A percentile compares a stretch with the other conserved stretches of the same genome.
Conservation (phyloP, 2,329 filamentous ascomycete genomes). For the Boeremia exigua region DNA sequence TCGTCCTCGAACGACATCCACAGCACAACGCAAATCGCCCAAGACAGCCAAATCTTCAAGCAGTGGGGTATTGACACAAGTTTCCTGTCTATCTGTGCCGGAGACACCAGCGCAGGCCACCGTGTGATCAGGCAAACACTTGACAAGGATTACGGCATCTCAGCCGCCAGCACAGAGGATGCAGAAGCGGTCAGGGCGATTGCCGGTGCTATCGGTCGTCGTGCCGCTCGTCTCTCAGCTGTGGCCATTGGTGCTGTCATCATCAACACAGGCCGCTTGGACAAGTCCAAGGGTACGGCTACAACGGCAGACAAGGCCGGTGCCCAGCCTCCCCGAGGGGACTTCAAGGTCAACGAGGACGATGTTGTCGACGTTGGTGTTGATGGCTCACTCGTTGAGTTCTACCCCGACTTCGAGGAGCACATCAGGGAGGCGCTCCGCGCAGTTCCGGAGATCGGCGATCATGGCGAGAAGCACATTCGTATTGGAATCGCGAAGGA, state of each 20-base stretch:
- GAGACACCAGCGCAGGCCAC: constrained; percentile 75
- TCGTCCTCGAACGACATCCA: constrained; percentile 70
- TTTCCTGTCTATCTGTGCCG: constrained; percentile 85
- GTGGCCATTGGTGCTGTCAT: constrained; percentile 87
- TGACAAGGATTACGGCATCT: constrained; percentile 76
- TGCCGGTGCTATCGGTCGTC: constrained; percentile 81
- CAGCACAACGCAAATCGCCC: constrained; percentile 67
- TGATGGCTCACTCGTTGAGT: constrained; percentile 92
- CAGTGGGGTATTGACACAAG: constrained; percentile 92
- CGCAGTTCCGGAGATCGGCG: constrained; percentile 78
- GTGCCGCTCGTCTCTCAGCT: constrained; percentile 85
- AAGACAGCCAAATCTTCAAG: constrained; percentile 70
- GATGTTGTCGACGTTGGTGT: constrained; percentile 90
- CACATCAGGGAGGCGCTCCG: constrained; percentile 84
- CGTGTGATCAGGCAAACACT: constrained; percentile 78
- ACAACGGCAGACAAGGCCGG: constrained; percentile 45
- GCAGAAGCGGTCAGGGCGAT: constrained; percentile 87
- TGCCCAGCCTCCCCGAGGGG: constrained; percentile 39
- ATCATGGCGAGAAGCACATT: constrained; percentile 80
- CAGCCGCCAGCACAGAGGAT: constrained; percentile 79
- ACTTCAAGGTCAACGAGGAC: constrained; percentile 55
- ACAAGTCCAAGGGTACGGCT: constrained; percentile 43
- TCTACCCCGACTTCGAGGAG: constrained; percentile 90
- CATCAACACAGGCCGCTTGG: constrained; percentile 77
- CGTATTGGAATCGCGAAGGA: constrained; percentile 97